Conservation (phyloP, 73 alveolate genomes). For the Paramecium biaurelia region DNA sequence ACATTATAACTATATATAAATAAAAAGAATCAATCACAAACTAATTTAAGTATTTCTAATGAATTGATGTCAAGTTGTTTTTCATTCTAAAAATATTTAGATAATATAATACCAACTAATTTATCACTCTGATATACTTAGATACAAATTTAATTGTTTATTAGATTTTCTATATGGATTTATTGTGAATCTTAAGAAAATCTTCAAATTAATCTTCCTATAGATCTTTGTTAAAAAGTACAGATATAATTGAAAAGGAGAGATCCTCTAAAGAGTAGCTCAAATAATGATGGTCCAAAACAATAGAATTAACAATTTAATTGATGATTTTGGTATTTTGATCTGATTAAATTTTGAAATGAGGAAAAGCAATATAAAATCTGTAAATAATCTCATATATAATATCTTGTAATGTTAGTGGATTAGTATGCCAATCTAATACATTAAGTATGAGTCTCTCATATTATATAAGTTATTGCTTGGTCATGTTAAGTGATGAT, state of each 20-base stretch:
- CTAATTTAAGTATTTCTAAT: not conserved
- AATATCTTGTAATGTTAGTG: not conserved
- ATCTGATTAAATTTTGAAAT: not conserved
- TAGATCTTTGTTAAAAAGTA: not conserved
- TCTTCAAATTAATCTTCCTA: not conserved
- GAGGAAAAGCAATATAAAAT: not conserved
- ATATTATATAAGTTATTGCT: not conserved
- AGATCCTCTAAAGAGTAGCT: not conserved
- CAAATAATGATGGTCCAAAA: not conserved
- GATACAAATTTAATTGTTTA: not conserved
- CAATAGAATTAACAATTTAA: not conserved
- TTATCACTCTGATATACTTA: not conserved
- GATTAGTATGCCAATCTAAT: not conserved
- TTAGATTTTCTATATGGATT: not conserved
- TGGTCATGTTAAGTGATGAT: not conserved
- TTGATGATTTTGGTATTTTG: not conserved
- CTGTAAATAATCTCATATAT: not conserved
- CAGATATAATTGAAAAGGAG: not conserved
- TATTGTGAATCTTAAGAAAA: not conserved
- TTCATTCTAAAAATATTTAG: not conserved
- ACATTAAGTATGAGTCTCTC: not conserved
- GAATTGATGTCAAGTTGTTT: not conserved
- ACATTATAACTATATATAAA: not conserved
- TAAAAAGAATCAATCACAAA: not conserved
- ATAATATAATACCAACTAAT: not conserved